Base-by-base conservation (phyloP, 768 basidiomycete genomes). In the Lactarius pseudohatsudake region DNA sequence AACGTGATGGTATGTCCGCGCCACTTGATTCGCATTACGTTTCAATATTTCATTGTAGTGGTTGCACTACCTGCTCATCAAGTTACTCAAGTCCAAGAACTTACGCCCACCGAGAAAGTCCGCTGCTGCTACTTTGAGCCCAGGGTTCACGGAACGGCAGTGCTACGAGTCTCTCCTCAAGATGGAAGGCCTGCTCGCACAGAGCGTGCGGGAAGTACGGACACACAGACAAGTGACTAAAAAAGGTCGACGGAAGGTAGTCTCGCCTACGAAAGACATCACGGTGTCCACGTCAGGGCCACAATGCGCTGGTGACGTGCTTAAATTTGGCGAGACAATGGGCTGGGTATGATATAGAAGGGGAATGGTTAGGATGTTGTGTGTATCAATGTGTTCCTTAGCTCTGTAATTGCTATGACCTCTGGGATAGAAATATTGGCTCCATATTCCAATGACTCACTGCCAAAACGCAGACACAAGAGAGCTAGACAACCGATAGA, bases 11-110 rank as follows among this genome's bases (percentile, higher is more conserved):
- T 96, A 73, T 11, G 34, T 72, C 30, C 63, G 5, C 5, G 22
- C 43, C 59, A 41, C 9, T 57, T 15, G 50, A 32, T 2, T 2
- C 26, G 50, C 50, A 16, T 26, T 7, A 13, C 26, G 6, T 26
- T 26, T 53, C 11, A 30, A 40, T 18, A 50, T 45, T 53, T 15
- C 56, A 28, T 50, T 65, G n/a, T 71, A 96, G 95, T 97, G 95
- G 95, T 78, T 96, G 22, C 92, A 95, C 72, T 95, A 96, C 76
- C 80, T 97, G 61, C 75, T 79, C n/a, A 75, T 77, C 60, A 94
- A 94, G 76, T 81, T 96, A 30, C 77, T 96, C 2, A 78, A 84
- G 30, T 80, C 80, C 40, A 94, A 94, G 75, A 83, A 84, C 50
- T 78, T 96, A 34, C 86, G 84, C 1, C 66, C 77, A 22, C 72